Conservation (phyloP, 1,139 yeast genomes). For the Pichia sp. region DNA sequence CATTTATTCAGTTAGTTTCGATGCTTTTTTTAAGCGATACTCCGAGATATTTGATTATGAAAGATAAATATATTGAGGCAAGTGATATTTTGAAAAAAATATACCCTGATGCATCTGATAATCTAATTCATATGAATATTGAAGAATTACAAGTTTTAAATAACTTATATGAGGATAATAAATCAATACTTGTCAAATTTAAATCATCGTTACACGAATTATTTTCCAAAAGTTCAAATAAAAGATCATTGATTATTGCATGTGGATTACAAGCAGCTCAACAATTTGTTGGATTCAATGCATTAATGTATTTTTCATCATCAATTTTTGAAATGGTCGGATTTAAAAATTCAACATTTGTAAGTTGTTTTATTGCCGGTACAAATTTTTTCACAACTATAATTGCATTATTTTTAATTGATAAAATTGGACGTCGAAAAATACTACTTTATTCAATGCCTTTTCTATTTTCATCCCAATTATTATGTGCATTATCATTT, state of each 20-base stretch:
- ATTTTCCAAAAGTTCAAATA: slow-evolving; percentile 41
- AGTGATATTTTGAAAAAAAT: slow-evolving; percentile 37
- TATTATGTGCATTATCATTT: slow-evolving; percentile 51
- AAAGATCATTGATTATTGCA: slow-evolving; percentile 48
- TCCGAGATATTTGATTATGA: slow-evolving; percentile 49
- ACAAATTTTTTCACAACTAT: slow-evolving; percentile 51
- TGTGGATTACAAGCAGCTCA: slow-evolving; percentile 58
- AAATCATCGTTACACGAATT: slow-evolving; percentile 40
- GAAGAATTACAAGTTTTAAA: slow-evolving; percentile 40
- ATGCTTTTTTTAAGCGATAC: slow-evolving; percentile 52
- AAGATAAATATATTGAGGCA: slow-evolving; percentile 38
- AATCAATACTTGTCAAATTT: slow-evolving; percentile 20
- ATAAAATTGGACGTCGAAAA: slow-evolving; percentile 49
- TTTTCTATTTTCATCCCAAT: slow-evolving; percentile 39
- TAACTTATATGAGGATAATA: slow-evolving; percentile 23
- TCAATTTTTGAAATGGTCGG: slow-evolving; percentile 54
- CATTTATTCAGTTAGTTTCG: slow-evolving; percentile 41
- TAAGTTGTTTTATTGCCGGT: slow-evolving; percentile 52
- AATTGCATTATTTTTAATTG: slow-evolving; percentile 47
- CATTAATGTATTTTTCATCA: slow-evolving; percentile 54
- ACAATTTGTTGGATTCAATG: slow-evolving; percentile 56
- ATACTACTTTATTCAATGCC: slow-evolving; percentile 45
- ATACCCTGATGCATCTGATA: slow-evolving; percentile 32
- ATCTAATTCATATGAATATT: slow-evolving; percentile 37
- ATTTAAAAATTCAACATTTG: slow-evolving; percentile 48